Conservation (phyloP, 345 rosid species). For the Hibiscus mutabilis region DNA sequence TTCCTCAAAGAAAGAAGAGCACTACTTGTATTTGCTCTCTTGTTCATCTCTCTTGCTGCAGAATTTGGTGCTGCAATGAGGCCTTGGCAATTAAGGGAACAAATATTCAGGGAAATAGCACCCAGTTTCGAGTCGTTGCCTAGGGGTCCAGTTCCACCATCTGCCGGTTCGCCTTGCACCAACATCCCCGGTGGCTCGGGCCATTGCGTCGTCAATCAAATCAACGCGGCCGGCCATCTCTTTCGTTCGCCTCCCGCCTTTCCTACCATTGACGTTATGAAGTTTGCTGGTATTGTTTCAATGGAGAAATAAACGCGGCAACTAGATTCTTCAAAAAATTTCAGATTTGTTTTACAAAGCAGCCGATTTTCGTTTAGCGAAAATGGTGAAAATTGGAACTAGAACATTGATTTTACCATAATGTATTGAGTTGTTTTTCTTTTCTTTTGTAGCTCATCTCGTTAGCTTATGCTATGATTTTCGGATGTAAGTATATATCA, state of each 20-base stretch:
- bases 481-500: no score
- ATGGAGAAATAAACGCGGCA: not conserved
- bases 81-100: conserved; percentile 13
- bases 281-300: not conserved
- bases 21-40: not conserved
- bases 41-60: not conserved
- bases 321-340: not conserved
- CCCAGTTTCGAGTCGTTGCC: conserved; percentile 17
- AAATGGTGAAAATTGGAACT: not conserved
- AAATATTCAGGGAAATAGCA: conserved; percentile 4
- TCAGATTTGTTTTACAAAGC: no score
- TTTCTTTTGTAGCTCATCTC: not conserved
- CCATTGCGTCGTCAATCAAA: not conserved
- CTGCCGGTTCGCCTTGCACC: conserved; percentile 13
- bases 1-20: not conserved
- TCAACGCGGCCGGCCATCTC: conserved; percentile 27
- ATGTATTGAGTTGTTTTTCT: not conserved
- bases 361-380: no score
- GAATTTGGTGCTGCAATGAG: conserved; percentile 14
- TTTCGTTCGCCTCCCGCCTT: conserved; percentile 3
- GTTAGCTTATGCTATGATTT: not conserved
- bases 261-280: not conserved
- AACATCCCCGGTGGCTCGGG: conserved; percentile 13
- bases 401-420: not conserved
- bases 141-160: conserved; percentile 17